Evolutionary conservation across 2,329 filamentous ascomycete species (phyloP).

Genomic region (Paraphaeosphaeria minitans): DNA sequence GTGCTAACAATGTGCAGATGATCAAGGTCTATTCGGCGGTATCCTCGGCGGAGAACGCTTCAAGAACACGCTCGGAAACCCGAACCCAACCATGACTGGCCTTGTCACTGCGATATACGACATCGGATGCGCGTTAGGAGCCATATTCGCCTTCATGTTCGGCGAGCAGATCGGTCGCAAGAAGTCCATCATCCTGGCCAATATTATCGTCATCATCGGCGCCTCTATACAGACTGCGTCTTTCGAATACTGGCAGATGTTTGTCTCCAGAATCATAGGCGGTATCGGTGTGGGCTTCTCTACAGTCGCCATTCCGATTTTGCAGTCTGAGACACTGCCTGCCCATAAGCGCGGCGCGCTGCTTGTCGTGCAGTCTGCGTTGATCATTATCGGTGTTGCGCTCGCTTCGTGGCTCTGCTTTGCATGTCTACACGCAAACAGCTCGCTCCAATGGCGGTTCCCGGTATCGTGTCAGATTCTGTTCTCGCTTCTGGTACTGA

Average conservation of each 20-base stretch:
- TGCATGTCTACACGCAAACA: constrained; percentile 59
- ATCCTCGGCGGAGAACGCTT: constrained; percentile 3
- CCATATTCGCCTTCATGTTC: not conserved
- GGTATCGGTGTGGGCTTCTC: constrained; percentile 70
- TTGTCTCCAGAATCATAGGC: constrained; percentile 61
- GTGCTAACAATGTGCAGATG: not conserved
- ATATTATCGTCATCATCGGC: constrained; percentile 42
- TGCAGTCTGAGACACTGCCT: constrained; percentile 70
- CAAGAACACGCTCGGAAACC: not conserved
- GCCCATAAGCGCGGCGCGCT: constrained; percentile 70
- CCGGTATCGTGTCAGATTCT: not conserved
- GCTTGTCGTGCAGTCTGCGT: constrained; percentile 70
- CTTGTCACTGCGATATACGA: not conserved
- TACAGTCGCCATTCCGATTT: constrained; percentile 71
- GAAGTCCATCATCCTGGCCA: not conserved
- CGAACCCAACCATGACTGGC: not conserved
- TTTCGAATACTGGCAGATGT: constrained; percentile 64
- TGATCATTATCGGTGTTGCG: constrained; percentile 72
- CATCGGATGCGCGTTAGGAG: not conserved
- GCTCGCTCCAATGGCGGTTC: not conserved
- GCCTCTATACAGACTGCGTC: constrained; percentile 69
- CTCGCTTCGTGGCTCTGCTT: constrained; percentile 58
- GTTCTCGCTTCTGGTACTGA: not conserved
- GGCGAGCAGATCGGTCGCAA: not conserved
- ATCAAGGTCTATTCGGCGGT: constrained; percentile 2